phyloP scores from a whole-genome alignment of 352 stramenopile species.

The Peronosclerospora sorghi region DNA sequence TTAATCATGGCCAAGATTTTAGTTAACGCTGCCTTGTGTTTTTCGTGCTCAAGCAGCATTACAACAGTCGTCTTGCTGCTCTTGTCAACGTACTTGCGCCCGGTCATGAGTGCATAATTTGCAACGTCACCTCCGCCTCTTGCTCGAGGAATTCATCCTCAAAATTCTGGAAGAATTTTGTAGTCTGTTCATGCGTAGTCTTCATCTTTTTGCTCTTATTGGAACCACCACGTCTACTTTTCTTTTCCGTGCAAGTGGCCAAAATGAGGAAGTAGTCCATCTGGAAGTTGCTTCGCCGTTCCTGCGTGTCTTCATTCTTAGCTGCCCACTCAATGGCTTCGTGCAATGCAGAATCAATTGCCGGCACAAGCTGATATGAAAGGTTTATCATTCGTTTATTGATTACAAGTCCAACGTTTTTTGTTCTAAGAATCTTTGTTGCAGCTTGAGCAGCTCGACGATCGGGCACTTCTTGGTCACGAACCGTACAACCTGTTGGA shows the following conservation, averaged over 20 bases:
- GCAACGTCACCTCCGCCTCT: constrained; percentile 55
- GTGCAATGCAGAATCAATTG: constrained; percentile 67
- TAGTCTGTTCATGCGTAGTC: constrained; percentile 50
- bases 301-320: constrained; percentile 48
- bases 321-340: too few relatives aligned
- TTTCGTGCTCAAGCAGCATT: too few relatives aligned
- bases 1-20: constrained; percentile 78
- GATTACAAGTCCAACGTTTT: constrained; percentile 63
- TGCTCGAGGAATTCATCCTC: too few relatives aligned
- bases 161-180: too few relatives aligned
- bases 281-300: constrained; percentile 51
- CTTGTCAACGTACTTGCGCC: constrained; percentile 46
- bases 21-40: constrained; percentile 55
- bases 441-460: constrained; percentile 31
- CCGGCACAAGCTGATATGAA: constrained; percentile 69
- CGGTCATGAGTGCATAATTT: constrained; percentile 56
- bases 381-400: too few relatives aligned
- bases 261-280: constrained; percentile 81
- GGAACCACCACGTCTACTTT: constrained; percentile 17
- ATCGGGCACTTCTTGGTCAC: constrained; percentile 62
- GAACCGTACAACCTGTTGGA: constrained; percentile 71
- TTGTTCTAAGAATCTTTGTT: constrained; percentile 49
- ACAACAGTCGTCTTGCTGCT: too few relatives aligned
- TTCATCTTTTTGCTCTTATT: constrained; percentile 72
- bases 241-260: constrained; percentile 53